Evolutionary conservation across 192 early-diverging fungal genomes (phyloP).

Genomic region (Coemansia sp.): DNA sequence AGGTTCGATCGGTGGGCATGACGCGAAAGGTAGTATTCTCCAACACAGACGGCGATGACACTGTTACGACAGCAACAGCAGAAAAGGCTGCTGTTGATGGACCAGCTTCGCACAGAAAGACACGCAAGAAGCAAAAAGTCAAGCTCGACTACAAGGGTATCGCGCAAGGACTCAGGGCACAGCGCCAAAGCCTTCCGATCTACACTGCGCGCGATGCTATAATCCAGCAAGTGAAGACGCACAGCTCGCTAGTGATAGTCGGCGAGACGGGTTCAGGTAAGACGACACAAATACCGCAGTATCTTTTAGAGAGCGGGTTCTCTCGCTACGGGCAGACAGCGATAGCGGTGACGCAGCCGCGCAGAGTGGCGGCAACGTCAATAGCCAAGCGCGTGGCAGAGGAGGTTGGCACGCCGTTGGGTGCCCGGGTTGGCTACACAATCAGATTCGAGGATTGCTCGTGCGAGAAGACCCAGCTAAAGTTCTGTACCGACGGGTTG

Average conservation of each 20-base stretch:
- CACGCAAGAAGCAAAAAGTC: slow-evolving; percentile 1
- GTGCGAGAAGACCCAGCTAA: slow-evolving; percentile 71
- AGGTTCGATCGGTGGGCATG: not conserved
- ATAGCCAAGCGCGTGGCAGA: slow-evolving; percentile 77
- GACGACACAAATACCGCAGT: slow-evolving; percentile 94
- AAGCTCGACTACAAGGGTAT: slow-evolving; percentile 19
- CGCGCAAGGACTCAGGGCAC: slow-evolving; percentile 23
- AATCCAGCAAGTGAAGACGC: slow-evolving; percentile 17
- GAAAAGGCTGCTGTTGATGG: not conserved
- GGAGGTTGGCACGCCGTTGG: slow-evolving; percentile 70
- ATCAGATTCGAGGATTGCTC: slow-evolving; percentile 96
- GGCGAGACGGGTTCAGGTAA: slow-evolving; percentile 82
- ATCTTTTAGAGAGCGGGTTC: slow-evolving; percentile 69
- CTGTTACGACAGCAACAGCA: not conserved
- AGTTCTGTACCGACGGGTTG: slow-evolving; percentile 97
- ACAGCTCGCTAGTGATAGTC: slow-evolving; percentile 66
- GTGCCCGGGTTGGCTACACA: slow-evolving; percentile 85
- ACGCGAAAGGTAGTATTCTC: slow-evolving; percentile 10
- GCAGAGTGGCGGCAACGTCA: slow-evolving; percentile 81
- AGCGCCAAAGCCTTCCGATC: slow-evolving; percentile 57
- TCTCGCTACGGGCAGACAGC: slow-evolving; percentile 58
- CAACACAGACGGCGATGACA: not conserved
- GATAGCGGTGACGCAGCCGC: slow-evolving; percentile 82
- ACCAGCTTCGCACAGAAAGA: not conserved
- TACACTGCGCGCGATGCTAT: slow-evolving; percentile 46